phyloP scores from a whole-genome alignment of 495 filamentous ascomycete species.

The Opeltia flavorubescens region DNA sequence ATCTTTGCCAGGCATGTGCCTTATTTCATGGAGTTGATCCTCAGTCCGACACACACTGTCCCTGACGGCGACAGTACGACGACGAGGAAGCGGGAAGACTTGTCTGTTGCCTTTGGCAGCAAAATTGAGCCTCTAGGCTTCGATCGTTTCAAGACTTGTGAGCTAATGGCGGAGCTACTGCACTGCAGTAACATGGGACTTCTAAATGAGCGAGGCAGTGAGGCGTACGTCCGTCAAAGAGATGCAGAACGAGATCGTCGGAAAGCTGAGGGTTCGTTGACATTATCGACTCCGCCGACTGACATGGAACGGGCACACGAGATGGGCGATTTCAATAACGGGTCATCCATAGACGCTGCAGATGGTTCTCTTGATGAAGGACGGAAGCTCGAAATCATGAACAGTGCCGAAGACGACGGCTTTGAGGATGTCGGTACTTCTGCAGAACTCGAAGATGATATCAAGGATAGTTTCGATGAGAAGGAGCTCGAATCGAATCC shows the following conservation, averaged over 20 bases:
- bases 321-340: conserved; percentile 25
- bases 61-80: conserved; percentile 44
- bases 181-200: conserved; percentile 99
- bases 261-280: conserved; percentile 48
- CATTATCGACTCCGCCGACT: conserved; percentile 23
- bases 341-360: conserved; percentile 17
- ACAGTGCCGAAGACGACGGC: conserved; percentile 75
- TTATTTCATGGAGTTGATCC: conserved; percentile 83
- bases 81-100: conserved; percentile 44
- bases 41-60: conserved; percentile 47
- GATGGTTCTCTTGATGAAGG: conserved; percentile 30
- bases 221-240: conserved; percentile 67
- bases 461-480: conserved; percentile 33
- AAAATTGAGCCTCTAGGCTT: conserved; percentile 93
- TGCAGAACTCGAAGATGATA: conserved; percentile 51
- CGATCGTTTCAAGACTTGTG: conserved; percentile 97
- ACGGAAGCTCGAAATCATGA: conserved; percentile 55
- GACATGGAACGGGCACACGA: conserved; percentile 32
- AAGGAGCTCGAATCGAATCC: conserved; percentile 13
- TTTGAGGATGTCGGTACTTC: conserved; percentile 81
- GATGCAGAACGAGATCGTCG: conserved; percentile 71
- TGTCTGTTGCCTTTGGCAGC: conserved; percentile 75
- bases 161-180: conserved; percentile 93
- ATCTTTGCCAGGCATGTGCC: conserved; percentile 86
- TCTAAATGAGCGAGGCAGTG: conserved; percentile 83